Evolutionary conservation across 768 basidiomycete species (phyloP), one percentile per base, ranked within the genome.

Genomic region (Termitomyces sp.): DNA sequence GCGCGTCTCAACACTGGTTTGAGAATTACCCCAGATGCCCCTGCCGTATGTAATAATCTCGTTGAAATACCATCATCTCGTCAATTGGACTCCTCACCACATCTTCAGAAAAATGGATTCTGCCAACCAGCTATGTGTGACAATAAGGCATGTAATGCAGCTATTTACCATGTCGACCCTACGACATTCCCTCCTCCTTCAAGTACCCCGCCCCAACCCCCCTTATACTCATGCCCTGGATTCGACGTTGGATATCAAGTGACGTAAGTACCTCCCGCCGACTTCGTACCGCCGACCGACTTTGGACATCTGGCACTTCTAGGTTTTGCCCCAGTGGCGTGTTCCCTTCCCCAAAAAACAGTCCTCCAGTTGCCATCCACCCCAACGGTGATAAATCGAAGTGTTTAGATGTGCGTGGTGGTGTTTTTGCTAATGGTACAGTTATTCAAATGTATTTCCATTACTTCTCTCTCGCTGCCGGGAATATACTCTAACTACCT

Each of bases 1-100:
- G 61, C 68, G 20, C 62, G 70, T n/a, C 70, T 75, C 63, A 77
- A 75, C 24, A 71, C 69, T 11, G 76, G 71, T 6, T 66, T 77
- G 8, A 69, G 66, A n/a, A 73, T 77, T 38, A 57, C 60, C 0
- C 74, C 74, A 4, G 58, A 61, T 24, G 60, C 56, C 18, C 55
- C 69, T 33, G 52, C 62, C 11, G 73, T 73, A 57, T 36, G 70
- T 59, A 38, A 24, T 6, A 52, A 33, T 53, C 39, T 51, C 22
- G 8, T 18, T 24, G 6, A 8, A 53, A 9, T 36, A 11, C 12
- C 3, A 32, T 18, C 4, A 3, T 13, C 13, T 9, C 38, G n/a
- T 33, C 28, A 45, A 36, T 28, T 16, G 57, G 36, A 22, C 50
- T 60, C 1, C 28, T 36, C 4, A 3, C n/a, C n/a, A n/a, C n/a